Conservation (phyloP, 2,329 filamentous ascomycete genomes). For the Didymosphaeria variabile region DNA sequence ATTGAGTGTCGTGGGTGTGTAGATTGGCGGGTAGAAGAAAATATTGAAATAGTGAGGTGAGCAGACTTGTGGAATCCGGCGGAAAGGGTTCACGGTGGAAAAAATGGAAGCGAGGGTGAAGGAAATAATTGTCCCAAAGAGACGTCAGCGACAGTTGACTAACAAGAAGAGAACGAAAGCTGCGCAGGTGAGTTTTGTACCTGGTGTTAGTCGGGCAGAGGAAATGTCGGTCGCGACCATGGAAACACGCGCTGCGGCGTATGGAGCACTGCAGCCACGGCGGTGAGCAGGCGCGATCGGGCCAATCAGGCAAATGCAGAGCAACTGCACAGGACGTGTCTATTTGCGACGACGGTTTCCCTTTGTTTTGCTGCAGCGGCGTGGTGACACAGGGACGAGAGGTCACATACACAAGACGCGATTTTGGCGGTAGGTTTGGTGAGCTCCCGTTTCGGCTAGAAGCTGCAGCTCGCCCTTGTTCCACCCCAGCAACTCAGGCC, state of each 20-base stretch:
- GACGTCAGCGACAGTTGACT: background rate
- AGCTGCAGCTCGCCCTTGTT: background rate
- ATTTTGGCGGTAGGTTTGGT: background rate
- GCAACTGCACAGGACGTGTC: background rate
- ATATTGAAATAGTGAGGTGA: constrained; percentile 1
- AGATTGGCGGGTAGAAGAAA: background rate
- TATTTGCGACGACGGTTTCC: background rate
- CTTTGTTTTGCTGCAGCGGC: background rate
- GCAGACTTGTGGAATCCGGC: background rate
- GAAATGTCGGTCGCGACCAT: constrained; percentile 2
- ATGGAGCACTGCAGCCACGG: constrained; percentile 5
- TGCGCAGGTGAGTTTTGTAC: background rate
- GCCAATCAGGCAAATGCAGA: constrained; percentile 6
- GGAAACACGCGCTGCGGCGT: constrained; percentile 14
- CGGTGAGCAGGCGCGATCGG: constrained; percentile 14
- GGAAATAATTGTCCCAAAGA: background rate
- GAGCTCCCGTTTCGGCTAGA: background rate
- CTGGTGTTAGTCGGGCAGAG: background rate
- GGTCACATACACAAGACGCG: background rate
- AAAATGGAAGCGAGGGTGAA: constrained; percentile 7
- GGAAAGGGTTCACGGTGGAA: background rate
- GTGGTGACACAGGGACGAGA: background rate
- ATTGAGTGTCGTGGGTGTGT: background rate
- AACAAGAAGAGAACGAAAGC: background rate
- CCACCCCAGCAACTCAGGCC: constrained; percentile 13